These are phyloP conservation scores for Colletotrichum sidae DNA, from an alignment of 2,329 filamentous ascomycete species.

Conservation along the genomic window DNA sequence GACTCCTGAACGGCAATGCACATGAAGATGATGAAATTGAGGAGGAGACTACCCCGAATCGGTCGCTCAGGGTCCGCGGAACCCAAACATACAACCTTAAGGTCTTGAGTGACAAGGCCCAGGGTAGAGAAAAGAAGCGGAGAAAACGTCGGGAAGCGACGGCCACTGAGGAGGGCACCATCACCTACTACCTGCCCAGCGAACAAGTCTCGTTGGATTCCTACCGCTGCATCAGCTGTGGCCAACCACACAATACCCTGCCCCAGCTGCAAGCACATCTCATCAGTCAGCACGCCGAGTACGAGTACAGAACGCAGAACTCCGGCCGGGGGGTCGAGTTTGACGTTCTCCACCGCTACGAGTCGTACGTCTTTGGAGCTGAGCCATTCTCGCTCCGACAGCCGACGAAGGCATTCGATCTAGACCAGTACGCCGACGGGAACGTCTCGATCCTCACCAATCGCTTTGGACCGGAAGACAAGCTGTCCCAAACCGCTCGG, in stretches of 20 bases:
- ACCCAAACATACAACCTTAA: slow-evolving; percentile 71
- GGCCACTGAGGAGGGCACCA: slow-evolving; percentile 52
- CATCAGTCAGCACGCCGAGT: slow-evolving; percentile 57
- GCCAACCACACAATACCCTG: slow-evolving; percentile 59
- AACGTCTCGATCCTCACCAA: slow-evolving; percentile 59
- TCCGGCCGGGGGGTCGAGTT: slow-evolving; percentile 52
- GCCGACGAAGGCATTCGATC: slow-evolving; percentile 56
- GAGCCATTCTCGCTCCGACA: slow-evolving; percentile 57
- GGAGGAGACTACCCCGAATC: slow-evolving; percentile 63
- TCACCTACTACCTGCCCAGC: slow-evolving; percentile 58
- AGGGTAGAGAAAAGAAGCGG: slow-evolving; percentile 64
- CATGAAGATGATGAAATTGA: slow-evolving; percentile 59
- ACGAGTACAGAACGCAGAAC: slow-evolving; percentile 53
- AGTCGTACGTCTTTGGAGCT: slow-evolving; percentile 44
- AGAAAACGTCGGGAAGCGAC: slow-evolving; percentile 45
- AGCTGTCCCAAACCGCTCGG: slow-evolving; percentile 18
- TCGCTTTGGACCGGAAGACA: slow-evolving; percentile 51
- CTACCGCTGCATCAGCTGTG: slow-evolving; percentile 64
- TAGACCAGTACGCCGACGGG: slow-evolving; percentile 57
- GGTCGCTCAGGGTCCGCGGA: slow-evolving; percentile 59
- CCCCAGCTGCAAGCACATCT: slow-evolving; percentile 62
- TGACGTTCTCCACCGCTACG: slow-evolving; percentile 49
- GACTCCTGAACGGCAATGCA: slow-evolving; percentile 35
- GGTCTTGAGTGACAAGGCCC: slow-evolving; percentile 67
- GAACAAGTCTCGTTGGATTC: slow-evolving; percentile 60